Evolutionary conservation across 345 rosid genomes (phyloP), one percentile per base, ranked within the genome.

Genomic region (Cardamine resedifolia): DNA sequence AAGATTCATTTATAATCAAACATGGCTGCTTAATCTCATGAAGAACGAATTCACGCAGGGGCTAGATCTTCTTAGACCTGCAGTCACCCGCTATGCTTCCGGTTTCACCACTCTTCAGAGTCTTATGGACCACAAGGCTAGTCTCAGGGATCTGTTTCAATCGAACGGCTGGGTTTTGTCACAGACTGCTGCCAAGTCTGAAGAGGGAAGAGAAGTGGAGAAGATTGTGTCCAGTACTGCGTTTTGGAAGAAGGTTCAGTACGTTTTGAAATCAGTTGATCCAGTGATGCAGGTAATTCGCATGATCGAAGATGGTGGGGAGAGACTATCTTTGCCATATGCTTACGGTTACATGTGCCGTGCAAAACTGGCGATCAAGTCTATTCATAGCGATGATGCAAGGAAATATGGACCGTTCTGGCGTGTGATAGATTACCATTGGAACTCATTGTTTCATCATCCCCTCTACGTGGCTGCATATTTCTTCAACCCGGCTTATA

Each of bases 401-500:
- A 84, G 84, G 12, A 94, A 86, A 73, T 88, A 81, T 57, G 90
- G 83, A 72, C 95, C 98, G 8, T 82, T 94, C 62, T 89, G 90
- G 90, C 84, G 81, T 45, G 91, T 85, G 63, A 87, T 94, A 21
- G 98, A 91, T 69, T 81, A 60, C 71, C 86, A 85, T 34, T 88
- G 91, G 90, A 86, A 81, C 81, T 71, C 87, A 39, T 82, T 87
- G 81, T 83, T 86, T 78, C 90, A 78, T 70, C 97, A 94, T 68
- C 98, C 98, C 15, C 92, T 94, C 52, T 82, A 87, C 67, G 84
- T 86, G 61, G 96, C 97, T 76, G 95, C 98, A 36, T 91, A 89
- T 81, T 91, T 89, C 80, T 86, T 94, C 76, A 94, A 91, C 77
- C 98, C 96, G 5, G 83, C 90, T n/a, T 83, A 84, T 58, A 87